A percentile compares a stretch with the other conserved stretches of the same genome.
phyloP scores from a whole-genome alignment of 805 yeast genomes.

The Wickerhamomyces tratensis region DNA sequence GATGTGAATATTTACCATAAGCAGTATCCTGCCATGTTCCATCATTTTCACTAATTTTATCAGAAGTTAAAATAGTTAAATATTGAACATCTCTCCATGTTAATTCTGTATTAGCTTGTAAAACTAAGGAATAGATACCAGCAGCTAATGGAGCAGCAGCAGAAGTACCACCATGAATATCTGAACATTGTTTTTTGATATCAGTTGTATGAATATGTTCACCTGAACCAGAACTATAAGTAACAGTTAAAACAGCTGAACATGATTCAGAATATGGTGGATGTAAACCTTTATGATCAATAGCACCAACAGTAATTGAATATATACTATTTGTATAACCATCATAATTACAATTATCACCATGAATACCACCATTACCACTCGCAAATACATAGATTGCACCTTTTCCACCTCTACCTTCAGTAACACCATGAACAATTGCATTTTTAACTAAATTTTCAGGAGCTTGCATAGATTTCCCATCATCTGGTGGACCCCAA shows the following conservation, averaged over 20 bases:
- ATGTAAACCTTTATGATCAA: conserved; percentile 78
- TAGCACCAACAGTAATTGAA: conserved; percentile 90
- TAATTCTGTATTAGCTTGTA: conserved; percentile 75
- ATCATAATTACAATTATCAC: conserved; percentile 92
- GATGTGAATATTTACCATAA: conserved; percentile 66
- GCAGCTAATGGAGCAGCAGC: conserved; percentile 99
- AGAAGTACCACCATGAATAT: conserved; percentile 88
- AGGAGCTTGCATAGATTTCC: conserved; percentile 79
- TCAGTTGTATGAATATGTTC: conserved; percentile 89
- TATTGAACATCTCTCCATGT: conserved; percentile 97
- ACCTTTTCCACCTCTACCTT: conserved; percentile 78
- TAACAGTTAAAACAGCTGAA: conserved; percentile 88
- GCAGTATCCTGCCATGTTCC: conserved; percentile 70
- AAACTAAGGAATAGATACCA: conserved; percentile 79
- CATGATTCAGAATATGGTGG: conserved; percentile 91
- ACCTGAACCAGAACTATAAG: conserved; percentile 86
- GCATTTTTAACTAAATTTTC: conserved; percentile 71
- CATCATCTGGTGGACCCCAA: conserved; percentile 98
- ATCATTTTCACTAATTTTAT: conserved; percentile 55
- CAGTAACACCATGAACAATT: conserved; percentile 70
- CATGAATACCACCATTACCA: conserved; percentile 81
- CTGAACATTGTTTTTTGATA: conserved; percentile 57
- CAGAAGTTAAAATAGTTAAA: conserved; percentile 61
- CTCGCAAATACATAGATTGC: conserved; percentile 90
- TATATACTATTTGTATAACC: conserved; percentile 95